A percentile compares a stretch with the other conserved stretches of the same genome.
phyloP scores from a whole-genome alignment of 1,284 basidiomycete species.

The Mycena sp. region DNA sequence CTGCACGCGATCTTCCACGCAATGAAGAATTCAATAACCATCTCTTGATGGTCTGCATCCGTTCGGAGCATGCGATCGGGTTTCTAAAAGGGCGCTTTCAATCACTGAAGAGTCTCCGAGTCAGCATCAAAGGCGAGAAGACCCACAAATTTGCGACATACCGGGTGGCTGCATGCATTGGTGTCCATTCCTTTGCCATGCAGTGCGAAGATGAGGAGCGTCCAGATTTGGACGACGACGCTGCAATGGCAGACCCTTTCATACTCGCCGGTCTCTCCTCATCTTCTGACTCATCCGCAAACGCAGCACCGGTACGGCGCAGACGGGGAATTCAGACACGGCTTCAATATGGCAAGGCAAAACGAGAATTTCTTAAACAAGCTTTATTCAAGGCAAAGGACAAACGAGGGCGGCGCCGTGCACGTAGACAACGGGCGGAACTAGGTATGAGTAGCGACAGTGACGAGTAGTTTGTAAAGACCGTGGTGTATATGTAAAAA shows the following conservation, averaged over 20 bases:
- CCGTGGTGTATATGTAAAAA: no score
- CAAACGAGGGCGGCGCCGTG: neutral
- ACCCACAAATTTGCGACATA: no score
- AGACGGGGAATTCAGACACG: neutral
- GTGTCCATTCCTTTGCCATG: constrained; percentile 23
- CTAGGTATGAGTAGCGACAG: no score
- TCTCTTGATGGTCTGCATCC: no score
- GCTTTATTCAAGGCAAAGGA: constrained; percentile 2
- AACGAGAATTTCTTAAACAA: no score
- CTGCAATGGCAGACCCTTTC: no score
- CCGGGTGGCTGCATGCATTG: no score
- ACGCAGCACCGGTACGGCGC: neutral
- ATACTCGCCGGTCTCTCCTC: neutral
- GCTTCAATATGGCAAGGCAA: neutral
- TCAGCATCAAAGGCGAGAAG: no score
- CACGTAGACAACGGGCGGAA: neutral
- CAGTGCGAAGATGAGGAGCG: neutral
- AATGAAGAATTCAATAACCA: constrained; percentile 33
- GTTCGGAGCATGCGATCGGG: constrained; percentile 41
- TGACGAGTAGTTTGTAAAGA: neutral
- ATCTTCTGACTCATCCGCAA: neutral
- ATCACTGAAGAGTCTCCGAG: constrained; percentile 35
- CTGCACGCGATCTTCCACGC: constrained; percentile 34
- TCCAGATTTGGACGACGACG: neutral
- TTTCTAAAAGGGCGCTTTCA: constrained; percentile 41